Percentiles rank a stretch among this genome's conserved stretches.
phyloP scores from a whole-genome alignment of 768 basidiomycete species.

The Udeniomyces megalosporus region DNA sequence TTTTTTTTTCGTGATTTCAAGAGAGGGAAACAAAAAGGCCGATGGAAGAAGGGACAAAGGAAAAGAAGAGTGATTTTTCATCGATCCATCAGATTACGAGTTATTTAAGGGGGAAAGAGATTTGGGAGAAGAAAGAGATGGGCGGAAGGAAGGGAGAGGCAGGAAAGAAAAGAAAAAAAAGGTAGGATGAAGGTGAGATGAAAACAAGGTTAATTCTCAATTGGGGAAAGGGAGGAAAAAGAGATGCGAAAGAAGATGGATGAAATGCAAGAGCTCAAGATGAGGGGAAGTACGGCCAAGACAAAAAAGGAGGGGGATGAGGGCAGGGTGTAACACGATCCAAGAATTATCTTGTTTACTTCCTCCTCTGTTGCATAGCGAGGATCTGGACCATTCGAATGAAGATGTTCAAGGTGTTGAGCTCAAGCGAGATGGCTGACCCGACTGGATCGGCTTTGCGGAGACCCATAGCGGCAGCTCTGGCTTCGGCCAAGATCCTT shows the following conservation, averaged over 20 bases:
- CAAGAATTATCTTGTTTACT: neutral
- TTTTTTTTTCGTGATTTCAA: neutral
- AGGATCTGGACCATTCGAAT: no score
- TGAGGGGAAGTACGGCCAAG: neutral
- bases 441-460: conserved; percentile 57
- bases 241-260: neutral
- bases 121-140: neutral
- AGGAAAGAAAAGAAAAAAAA: neutral
- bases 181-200: neutral
- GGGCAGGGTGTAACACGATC: neutral
- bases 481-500: conserved; percentile 57
- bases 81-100: neutral
- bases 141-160: neutral
- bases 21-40: no score
- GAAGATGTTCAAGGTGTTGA: conserved; percentile 61
- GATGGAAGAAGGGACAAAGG: no score
- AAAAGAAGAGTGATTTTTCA: neutral
- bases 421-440: conserved; percentile 60
- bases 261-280: neutral
- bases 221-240: no score
- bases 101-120: neutral
- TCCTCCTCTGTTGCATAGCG: no score
- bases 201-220: no score
- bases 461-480: conserved; percentile 50
- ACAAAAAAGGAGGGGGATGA: neutral